Conservation (phyloP, 192 early-diverging fungal species). For the Entomortierella beljakovae region DNA sequence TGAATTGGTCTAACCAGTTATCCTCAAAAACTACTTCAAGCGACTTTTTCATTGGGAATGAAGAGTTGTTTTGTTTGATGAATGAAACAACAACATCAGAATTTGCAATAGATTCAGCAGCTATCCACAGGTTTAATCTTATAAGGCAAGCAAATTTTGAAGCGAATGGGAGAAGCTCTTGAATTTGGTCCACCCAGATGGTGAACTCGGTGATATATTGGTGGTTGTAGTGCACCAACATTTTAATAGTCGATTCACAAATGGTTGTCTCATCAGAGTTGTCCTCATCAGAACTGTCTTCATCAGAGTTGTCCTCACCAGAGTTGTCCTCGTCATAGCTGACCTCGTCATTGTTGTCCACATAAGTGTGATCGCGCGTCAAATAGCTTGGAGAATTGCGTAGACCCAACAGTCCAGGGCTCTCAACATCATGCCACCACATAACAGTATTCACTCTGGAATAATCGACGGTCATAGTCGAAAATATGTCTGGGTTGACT, state of each 20-base stretch:
- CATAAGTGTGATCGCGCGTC: too few species aligned
- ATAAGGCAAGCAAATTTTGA: not conserved
- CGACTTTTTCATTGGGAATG: not conserved
- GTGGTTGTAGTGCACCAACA: not conserved
- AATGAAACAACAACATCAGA: not conserved
- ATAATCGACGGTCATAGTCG: not conserved
- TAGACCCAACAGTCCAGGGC: too few species aligned
- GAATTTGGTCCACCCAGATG: not conserved
- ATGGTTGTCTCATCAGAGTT: not conserved
- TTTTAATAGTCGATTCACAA: not conserved
- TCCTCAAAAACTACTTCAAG: too few species aligned
- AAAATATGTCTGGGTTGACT: too few species aligned
- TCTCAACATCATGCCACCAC: not conserved
- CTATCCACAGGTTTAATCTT: not conserved
- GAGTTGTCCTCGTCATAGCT: too few species aligned
- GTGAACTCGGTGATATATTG: not conserved
- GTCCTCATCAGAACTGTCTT: too few species aligned
- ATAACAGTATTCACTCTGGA: not conserved
- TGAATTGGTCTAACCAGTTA: too few species aligned
- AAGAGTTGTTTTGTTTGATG: not conserved
- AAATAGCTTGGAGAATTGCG: too few species aligned
- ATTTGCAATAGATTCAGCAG: not conserved
- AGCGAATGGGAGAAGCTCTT: not conserved
- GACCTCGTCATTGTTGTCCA: too few species aligned
- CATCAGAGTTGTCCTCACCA: too few species aligned